These are phyloP conservation scores for Phytophthora crassamura DNA, from an alignment of 352 stramenopile genomes.

Conservation along the genomic window DNA sequence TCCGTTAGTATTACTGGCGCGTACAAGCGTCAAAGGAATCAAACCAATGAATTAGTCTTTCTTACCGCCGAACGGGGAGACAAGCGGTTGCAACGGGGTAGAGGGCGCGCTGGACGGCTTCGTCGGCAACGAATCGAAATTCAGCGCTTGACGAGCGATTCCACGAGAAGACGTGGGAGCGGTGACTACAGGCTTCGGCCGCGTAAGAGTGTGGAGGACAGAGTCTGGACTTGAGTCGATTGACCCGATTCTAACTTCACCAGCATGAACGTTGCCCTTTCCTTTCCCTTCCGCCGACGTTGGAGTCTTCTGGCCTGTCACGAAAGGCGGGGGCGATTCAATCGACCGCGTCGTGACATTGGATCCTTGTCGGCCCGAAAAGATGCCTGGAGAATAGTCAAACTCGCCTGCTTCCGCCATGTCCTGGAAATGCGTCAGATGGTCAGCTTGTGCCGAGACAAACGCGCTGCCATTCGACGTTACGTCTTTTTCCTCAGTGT, in stretches of 20 bases:
- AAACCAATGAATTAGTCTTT: slow-evolving; percentile 40
- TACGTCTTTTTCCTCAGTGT: slow-evolving; percentile 14
- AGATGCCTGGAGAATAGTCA: slow-evolving; percentile 74
- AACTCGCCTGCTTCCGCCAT: slow-evolving; percentile 27
- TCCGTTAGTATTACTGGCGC: slow-evolving; percentile 36
- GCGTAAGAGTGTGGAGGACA: slow-evolving; percentile 39
- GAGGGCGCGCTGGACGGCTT: slow-evolving; percentile 30
- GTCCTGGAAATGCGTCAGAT: slow-evolving; percentile 36
- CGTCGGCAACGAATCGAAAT: slow-evolving; percentile 52
- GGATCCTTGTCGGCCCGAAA: slow-evolving; percentile 61
- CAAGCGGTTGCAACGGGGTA: slow-evolving; percentile 38
- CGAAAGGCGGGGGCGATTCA: slow-evolving; percentile 9
- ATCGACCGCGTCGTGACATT: slow-evolving; percentile 35
- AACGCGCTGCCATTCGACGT: slow-evolving; percentile 23
- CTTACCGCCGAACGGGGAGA: slow-evolving; percentile 51
- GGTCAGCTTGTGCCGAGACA: slow-evolving; percentile 22
- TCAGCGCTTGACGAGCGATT: slow-evolving; percentile 50
- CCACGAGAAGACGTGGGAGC: slow-evolving; percentile 21
- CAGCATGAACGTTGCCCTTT: slow-evolving; percentile 21
- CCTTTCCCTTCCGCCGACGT: slow-evolving; percentile 22
- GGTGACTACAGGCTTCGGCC: slow-evolving; percentile 42
- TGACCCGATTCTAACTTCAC: slow-evolving; percentile 43
- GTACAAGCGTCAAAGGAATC: slow-evolving; percentile 22
- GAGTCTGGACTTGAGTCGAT: slow-evolving; percentile 60
- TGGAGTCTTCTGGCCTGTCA: slow-evolving; percentile 22